Evolutionary conservation across 1,139 yeast species (phyloP).

Genomic region (Yamadazyma blattariae): DNA sequence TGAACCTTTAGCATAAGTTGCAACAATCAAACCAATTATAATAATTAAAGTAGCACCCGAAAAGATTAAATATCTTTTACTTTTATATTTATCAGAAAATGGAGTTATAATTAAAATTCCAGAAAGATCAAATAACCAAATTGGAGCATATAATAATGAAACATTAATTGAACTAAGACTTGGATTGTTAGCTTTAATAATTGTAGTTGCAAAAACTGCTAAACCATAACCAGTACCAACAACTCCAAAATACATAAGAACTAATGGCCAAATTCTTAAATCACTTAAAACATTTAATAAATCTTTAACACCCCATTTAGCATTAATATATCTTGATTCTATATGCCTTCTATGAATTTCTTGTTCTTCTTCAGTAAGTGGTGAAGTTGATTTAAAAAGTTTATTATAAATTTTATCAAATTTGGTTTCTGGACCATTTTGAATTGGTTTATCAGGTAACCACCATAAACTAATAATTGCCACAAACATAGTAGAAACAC

Average conservation of each 20-base stretch:
- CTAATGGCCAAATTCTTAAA: conserved; percentile 72
- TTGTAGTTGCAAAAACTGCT: conserved; percentile 84
- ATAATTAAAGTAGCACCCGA: conserved; percentile 60
- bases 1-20: conserved; percentile 68
- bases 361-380: conserved; percentile 54
- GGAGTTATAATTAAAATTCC: conserved; percentile 78
- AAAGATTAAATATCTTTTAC: conserved; percentile 59
- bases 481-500: conserved; percentile 63
- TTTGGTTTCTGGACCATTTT: conserved; percentile 12
- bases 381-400: conserved; percentile 34
- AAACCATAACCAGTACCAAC: conserved; percentile 87
- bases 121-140: conserved; percentile 84
- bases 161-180: conserved; percentile 62
- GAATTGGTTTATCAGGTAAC: conserved; percentile 72
- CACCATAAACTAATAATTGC: conserved; percentile 75
- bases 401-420: conserved; percentile 19
- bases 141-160: conserved; percentile 79
- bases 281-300: conserved; percentile 57
- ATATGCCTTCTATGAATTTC: conserved; percentile 65
- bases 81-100: conserved; percentile 66
- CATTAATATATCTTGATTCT: conserved; percentile 34
- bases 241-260: conserved; percentile 88
- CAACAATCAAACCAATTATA: conserved; percentile 70
- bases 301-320: conserved; percentile 63
- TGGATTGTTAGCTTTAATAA: conserved; percentile 65